phyloP scores from a whole-genome alignment of 2,329 filamentous ascomycete genomes.

The Amauroascus niger region DNA sequence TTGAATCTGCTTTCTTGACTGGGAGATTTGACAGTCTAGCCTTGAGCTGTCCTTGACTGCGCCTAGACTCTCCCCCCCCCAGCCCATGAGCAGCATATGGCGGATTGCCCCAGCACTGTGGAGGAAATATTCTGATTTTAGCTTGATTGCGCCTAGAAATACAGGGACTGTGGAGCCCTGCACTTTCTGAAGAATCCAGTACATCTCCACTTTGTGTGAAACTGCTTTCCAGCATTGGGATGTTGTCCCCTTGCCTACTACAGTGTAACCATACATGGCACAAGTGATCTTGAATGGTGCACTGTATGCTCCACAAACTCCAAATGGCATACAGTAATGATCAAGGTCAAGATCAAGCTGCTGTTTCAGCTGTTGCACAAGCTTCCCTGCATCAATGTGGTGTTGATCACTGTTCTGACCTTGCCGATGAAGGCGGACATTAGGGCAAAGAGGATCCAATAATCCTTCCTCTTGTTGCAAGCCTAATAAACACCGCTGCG shows the following conservation, averaged over 20 bases:
- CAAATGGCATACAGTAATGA: conserved; percentile 23
- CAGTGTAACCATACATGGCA: conserved; percentile 20
- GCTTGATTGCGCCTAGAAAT: conserved; percentile 23
- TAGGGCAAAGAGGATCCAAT: conserved; percentile 24
- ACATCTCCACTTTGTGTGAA: conserved; percentile 22
- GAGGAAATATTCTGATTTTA: conserved; percentile 24
- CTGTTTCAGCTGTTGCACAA: conserved; percentile 21
- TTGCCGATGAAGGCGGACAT: conserved; percentile 18
- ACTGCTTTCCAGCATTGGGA: conserved; percentile 21
- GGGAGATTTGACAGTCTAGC: conserved; percentile 10
- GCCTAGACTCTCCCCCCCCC: conserved; percentile 19
- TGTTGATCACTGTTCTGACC: conserved; percentile 11
- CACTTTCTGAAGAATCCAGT: conserved; percentile 19
- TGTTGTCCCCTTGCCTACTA: conserved; percentile 28
- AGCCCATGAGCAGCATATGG: conserved; percentile 28
- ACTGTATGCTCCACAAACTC: conserved; percentile 22
- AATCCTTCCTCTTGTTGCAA: conserved; percentile 15
- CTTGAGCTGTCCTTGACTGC: background rate
- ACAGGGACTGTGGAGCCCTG: conserved; percentile 26
- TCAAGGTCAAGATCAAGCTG: conserved; percentile 25
- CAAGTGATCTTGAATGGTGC: conserved; percentile 27
- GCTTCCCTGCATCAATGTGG: conserved; percentile 17
- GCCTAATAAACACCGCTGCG: conserved; percentile 13
- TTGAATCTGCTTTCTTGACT: conserved; percentile 14
- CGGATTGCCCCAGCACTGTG: conserved; percentile 23